A percentile compares a stretch with the other conserved stretches of the same genome.
Evolutionary conservation across 2,329 filamentous ascomycete species (phyloP).

Genomic region (Blastomyces parvus): DNA sequence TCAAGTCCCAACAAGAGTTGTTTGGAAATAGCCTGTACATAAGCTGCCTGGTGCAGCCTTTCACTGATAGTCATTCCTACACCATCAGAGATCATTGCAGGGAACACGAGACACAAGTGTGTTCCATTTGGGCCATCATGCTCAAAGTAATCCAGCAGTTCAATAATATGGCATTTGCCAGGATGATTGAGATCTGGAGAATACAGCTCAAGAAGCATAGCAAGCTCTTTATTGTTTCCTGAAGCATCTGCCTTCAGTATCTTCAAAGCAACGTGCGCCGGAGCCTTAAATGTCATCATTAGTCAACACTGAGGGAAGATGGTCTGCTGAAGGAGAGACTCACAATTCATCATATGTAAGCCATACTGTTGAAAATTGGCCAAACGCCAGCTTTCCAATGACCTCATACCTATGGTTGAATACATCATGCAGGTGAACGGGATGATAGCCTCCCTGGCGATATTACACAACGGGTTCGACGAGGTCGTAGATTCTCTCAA

Average conservation of each 20-base stretch:
- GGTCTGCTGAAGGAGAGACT: constrained; percentile 4
- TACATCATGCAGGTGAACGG: constrained; percentile 20
- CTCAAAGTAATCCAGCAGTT: constrained; percentile 21
- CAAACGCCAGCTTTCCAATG: constrained; percentile 17
- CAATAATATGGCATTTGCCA: constrained; percentile 17
- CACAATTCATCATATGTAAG: constrained; percentile 17
- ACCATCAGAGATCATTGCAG: constrained; percentile 21
- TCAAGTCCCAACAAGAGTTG: constrained; percentile 17
- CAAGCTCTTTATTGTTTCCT: constrained; percentile 17
- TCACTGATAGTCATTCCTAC: constrained; percentile 15
- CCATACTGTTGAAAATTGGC: constrained; percentile 22
- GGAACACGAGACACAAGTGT: constrained; percentile 21
- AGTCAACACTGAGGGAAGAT: constrained; percentile 9
- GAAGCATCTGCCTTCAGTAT: constrained; percentile 21
- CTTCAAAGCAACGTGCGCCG: constrained; percentile 19
- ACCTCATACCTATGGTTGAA: constrained; percentile 18
- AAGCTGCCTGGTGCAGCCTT: constrained; percentile 13
- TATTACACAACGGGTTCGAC: constrained; percentile 22
- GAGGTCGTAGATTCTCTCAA: constrained; percentile 19
- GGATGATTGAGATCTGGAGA: constrained; percentile 13
- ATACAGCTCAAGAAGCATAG: constrained; percentile 16
- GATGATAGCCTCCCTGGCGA: constrained; percentile 21
- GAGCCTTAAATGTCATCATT: constrained; percentile 14
- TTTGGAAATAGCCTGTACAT: constrained; percentile 15
- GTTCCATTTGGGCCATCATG: constrained; percentile 20